Base-by-base conservation (phyloP, 1,139 yeast species). In the Sugiyamaella sp. region DNA sequence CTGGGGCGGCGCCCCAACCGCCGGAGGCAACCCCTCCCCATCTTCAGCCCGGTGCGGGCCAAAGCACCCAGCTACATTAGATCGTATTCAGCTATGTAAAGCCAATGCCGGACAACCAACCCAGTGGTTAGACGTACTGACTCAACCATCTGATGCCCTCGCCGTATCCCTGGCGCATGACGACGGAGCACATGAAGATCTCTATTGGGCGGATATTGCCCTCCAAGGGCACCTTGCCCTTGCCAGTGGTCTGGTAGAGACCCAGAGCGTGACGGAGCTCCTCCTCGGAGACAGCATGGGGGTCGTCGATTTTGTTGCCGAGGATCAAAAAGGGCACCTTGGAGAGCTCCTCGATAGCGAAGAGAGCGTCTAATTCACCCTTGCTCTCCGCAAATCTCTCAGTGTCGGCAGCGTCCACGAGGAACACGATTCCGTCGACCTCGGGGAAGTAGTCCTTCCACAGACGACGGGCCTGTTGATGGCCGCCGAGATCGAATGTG, bases 371-470 rank as follows among this genome's bases (percentile, higher is more conserved):
- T 70, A 93, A 81, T 76, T 93, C 99, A 41, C 91, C 90, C 75
- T 89, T 87, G 56, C 96, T 86, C 77, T 93, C 99, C 60, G 89
- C 88, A 66, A 93, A 88, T 74, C 99, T 86, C 70, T 86, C 96
- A 46, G 95, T 85, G 70, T 93, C 99, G 57, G 98, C 98, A 54
- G 97, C 95, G 71, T 93, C 99, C 41, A 93, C 98, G 59, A 95
- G 80, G 74, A 89, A 95, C 25, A 93, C 98, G 65, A 93, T 93
- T 52, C 98, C 99, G 72, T 90, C 88, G 54, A 93, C 99, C 74
- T 93, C 99, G 53, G 99, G 99, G 85, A 95, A 93, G 74, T 93
- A 93, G 72, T 93, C 98, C 72, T 90, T 91, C 99, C 99, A 93
- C 70, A 93, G 84, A 76, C 99, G 89, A 77, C 99, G 91, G 47